Percentiles rank a stretch among this genome's conserved stretches.
Evolutionary conservation across 2,329 filamentous ascomycete species (phyloP).

Genomic region (Penicillium sp.): DNA sequence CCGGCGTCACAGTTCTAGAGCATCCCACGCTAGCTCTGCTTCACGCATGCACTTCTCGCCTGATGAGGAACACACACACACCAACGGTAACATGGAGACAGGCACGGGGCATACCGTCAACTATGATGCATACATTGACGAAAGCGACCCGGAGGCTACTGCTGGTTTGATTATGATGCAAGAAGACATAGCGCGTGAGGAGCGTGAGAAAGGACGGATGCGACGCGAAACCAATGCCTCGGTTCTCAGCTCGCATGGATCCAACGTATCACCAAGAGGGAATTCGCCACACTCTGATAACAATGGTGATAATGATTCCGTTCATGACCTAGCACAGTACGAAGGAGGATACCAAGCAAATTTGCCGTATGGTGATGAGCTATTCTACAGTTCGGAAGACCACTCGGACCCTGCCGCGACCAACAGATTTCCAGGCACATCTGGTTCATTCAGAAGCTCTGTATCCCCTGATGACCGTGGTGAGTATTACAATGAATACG

Average conservation of each 20-base stretch:
- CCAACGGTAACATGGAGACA: conserved; percentile 49
- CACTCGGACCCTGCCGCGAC: conserved; percentile 18
- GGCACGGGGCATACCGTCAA: conserved; percentile 46
- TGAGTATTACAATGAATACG: conserved; percentile 35
- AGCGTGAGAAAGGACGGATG: conserved; percentile 48
- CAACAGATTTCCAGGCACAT: conserved; percentile 20
- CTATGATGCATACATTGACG: conserved; percentile 59
- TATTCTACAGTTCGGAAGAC: conserved; percentile 23
- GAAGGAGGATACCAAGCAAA: conserved; percentile 68
- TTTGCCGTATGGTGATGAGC: conserved; percentile 59
- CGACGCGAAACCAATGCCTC: conserved; percentile 57
- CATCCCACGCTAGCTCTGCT: conserved; percentile 23
- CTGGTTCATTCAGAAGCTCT: conserved; percentile 30
- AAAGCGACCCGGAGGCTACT: conserved; percentile 83
- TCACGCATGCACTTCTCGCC: conserved; percentile 35
- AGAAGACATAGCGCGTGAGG: conserved; percentile 61
- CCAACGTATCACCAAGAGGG: conserved; percentile 41
- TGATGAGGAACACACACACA: conserved; percentile 46
- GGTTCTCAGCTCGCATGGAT: conserved; percentile 44
- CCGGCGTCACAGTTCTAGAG: conserved; percentile 27
- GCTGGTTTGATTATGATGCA: conserved; percentile 81
- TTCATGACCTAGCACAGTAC: conserved; percentile 70
- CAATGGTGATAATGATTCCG: conserved; percentile 68
- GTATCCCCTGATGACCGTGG: conserved; percentile 24
- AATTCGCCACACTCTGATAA: conserved; percentile 28